A percentile compares a stretch with the other conserved stretches of the same genome.
phyloP scores from a whole-genome alignment of 2,329 filamentous ascomycete species.

The Colletotrichum sp. region DNA sequence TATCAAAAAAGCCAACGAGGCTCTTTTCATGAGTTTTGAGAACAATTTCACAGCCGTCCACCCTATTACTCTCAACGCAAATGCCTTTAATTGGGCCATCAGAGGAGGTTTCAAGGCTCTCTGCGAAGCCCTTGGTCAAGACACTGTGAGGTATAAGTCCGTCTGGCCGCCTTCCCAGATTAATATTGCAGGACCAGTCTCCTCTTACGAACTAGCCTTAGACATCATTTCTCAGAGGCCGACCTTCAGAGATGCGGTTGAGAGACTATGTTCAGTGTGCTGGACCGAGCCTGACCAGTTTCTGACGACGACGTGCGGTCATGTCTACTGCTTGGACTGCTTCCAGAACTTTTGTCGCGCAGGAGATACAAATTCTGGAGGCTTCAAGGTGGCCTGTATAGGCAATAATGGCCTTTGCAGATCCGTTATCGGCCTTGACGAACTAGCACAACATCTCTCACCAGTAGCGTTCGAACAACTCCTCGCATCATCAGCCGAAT shows the following conservation, averaged over 20 bases:
- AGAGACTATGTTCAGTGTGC: slow-evolving; percentile 36
- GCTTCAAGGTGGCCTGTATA: slow-evolving; percentile 28
- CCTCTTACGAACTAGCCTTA: slow-evolving; percentile 23
- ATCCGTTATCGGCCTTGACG: slow-evolving; percentile 26
- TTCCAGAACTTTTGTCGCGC: slow-evolving; percentile 37
- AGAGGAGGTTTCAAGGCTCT: slow-evolving; percentile 36
- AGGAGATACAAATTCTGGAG: background rate
- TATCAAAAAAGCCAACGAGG: slow-evolving; percentile 18
- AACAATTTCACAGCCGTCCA: slow-evolving; percentile 21
- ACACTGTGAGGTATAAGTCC: slow-evolving; percentile 24
- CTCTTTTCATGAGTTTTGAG: slow-evolving; percentile 29
- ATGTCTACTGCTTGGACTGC: slow-evolving; percentile 47
- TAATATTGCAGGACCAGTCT: slow-evolving; percentile 30
- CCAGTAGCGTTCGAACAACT: slow-evolving; percentile 39
- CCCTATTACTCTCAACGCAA: background rate
- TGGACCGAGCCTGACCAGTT: slow-evolving; percentile 40
- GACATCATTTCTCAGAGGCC: slow-evolving; percentile 12
- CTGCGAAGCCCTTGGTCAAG: slow-evolving; percentile 26
- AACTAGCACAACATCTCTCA: slow-evolving; percentile 34
- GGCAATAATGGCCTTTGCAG: slow-evolving; percentile 29
- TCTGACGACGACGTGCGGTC: slow-evolving; percentile 39
- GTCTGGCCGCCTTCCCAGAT: slow-evolving; percentile 39
- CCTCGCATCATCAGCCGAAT: slow-evolving; percentile 38
- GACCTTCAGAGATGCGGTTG: background rate
- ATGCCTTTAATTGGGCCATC: slow-evolving; percentile 33